phyloP scores from a whole-genome alignment of 2,329 filamentous ascomycete genomes.

The Grosmannia huntii region DNA sequence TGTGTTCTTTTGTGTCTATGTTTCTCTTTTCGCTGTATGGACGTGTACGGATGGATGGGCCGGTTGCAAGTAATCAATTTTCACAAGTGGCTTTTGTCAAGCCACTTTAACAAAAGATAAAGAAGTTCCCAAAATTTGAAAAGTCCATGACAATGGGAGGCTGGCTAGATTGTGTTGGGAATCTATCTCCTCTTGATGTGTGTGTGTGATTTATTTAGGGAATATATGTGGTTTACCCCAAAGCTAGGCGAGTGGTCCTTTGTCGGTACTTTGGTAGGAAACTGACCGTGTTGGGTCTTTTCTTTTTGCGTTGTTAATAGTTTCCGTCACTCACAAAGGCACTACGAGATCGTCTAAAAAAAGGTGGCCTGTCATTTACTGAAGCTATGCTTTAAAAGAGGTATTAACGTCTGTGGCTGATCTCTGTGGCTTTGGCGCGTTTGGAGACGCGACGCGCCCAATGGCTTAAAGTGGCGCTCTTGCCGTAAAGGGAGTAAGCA shows the following conservation, averaged over 20 bases:
- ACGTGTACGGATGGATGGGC: conserved; percentile 3
- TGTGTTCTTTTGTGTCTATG: conserved; percentile 4
- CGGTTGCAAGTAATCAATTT: background rate
- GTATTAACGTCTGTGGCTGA: background rate
- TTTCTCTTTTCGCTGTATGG: background rate
- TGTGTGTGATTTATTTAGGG: background rate
- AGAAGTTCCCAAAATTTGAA: background rate
- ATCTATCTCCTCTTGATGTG: background rate
- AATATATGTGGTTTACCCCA: background rate
- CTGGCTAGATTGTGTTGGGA: conserved; percentile 1
- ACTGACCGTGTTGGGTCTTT: no score
- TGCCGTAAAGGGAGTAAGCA: background rate
- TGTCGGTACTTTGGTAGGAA: no score
- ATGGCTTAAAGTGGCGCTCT: background rate
- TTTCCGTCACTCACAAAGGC: no score
- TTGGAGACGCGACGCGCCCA: background rate
- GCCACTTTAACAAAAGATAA: background rate
- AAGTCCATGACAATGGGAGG: background rate
- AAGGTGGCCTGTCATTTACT: no score
- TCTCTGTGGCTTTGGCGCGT: background rate
- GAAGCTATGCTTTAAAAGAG: no score
- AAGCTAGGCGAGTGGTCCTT: background rate
- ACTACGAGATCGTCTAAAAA: background rate
- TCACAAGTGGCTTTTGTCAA: background rate
- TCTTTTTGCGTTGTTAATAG: no score